Conservation (phyloP, 2,329 filamentous ascomycete genomes). For the Colletotrichum falcatum region DNA sequence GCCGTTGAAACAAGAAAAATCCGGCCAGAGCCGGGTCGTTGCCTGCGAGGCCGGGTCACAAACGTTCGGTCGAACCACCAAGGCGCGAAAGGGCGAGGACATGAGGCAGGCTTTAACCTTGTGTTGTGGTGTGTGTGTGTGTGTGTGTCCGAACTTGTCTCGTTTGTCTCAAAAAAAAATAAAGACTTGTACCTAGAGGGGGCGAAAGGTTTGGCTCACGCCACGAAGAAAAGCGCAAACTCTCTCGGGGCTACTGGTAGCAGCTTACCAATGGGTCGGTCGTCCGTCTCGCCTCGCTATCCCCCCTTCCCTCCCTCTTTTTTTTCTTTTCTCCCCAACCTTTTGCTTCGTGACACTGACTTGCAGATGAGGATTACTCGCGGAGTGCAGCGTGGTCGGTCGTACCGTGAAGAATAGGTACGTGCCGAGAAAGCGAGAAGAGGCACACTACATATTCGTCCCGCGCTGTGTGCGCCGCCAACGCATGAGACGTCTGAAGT, state of each 20-base stretch:
- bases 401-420: neutral
- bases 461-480: conserved; percentile 16
- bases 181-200: neutral
- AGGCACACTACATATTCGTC: conserved; percentile 10
- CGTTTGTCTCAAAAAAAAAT: neutral
- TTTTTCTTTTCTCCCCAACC: neutral
- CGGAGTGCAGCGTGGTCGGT: neutral
- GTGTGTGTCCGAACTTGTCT: conserved; percentile 5
- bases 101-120: conserved; percentile 5
- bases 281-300: neutral
- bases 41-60: neutral
- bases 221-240: neutral
- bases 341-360: neutral
- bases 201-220: neutral
- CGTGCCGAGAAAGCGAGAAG: conserved; percentile 10
- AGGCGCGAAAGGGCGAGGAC: conserved; percentile 10
- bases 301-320: neutral
- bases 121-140: neutral
- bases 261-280: neutral
- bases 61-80: conserved; percentile 16
- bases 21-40: neutral
- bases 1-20: neutral
- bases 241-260: neutral
- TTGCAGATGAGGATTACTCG: neutral
- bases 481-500: conserved; percentile 15